Evolutionary conservation across 495 filamentous ascomycete genomes (phyloP), one percentile per base, ranked within the genome.

Genomic region (Penicillium daleae): DNA sequence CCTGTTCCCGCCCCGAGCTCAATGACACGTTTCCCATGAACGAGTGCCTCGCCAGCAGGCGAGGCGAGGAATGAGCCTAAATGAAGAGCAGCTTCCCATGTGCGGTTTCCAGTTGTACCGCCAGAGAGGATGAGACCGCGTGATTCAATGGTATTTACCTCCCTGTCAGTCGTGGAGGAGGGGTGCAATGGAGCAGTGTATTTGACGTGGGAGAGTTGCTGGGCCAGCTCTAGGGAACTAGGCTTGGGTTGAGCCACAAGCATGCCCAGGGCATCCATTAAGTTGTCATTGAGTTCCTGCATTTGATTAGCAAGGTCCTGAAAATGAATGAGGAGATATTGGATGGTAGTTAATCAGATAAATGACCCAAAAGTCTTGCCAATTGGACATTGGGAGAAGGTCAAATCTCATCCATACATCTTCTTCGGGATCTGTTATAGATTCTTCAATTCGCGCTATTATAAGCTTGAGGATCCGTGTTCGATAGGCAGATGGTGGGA

Each of bases 31-130:
- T 89, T 89, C 13, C 78, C 79, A 37, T 62, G 62, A 12, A 95
- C 72, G 15, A 84, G 61, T 12, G 64, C 59, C 49, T 64, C 66
- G 13, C 81, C 85, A 1, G 66, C 51, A 0, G 70, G 53, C 0
- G 79, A 75, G 12, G 84, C 77, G 33, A 95, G 86, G 64, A 88
- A 96, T 22, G 90, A 83, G 0, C 88, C 92, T 0, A 97, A 82
- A 70, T 93, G 90, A n/a, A 98, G 76, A 0, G 92, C 87, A 4
- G 94, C 94, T 77, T 97, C 94, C 94, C 94, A 98, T 6, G 94
- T 98, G 12, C 94, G 86, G 29, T 92, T 80, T 0, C 94, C 94
- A 0, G 94, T 97, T 3, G 91, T 96, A 4, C 91, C 92, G 6
- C 82, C 76, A 0, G 86, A 85, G 9, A 91, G 87, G 44, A 98